Conservation (phyloP, 768 basidiomycete genomes). For the Tricholoma sp. region DNA sequence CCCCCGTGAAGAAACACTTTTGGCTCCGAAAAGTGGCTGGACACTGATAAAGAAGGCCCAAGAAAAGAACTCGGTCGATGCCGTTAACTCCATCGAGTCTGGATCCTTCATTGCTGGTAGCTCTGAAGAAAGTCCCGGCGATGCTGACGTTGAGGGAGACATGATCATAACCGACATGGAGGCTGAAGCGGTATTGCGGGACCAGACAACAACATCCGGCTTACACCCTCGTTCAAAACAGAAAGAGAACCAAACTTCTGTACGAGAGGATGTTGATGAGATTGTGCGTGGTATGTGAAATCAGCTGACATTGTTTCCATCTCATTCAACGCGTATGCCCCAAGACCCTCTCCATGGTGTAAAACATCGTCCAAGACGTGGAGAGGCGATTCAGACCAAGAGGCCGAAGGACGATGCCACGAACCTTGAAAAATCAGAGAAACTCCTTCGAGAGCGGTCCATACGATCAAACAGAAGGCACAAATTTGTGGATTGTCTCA, state of each 20-base stretch:
- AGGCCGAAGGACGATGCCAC: conserved; percentile 20
- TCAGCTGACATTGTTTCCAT: conserved; percentile 8
- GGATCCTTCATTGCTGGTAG: conserved; percentile 15
- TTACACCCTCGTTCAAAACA: conserved; percentile 30
- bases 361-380: conserved; percentile 36
- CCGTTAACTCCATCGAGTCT: conserved; percentile 8
- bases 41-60: conserved; percentile 57
- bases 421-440: conserved; percentile 46
- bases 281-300: conserved; percentile 64
- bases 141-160: conserved; percentile 69
- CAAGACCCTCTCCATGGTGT: conserved; percentile 59
- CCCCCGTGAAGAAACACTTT: conserved; percentile 41
- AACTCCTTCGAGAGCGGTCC: conserved; percentile 66
- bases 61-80: conserved; percentile 19
- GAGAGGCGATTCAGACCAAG: conserved; percentile 24
- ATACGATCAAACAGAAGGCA: conserved; percentile 72
- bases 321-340: conserved; percentile 23
- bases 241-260: conserved; percentile 39
- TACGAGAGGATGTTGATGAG: conserved; percentile 67
- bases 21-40: conserved; percentile 61
- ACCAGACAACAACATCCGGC: conserved; percentile 21
- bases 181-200: conserved; percentile 35
- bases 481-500: conserved; percentile 79
- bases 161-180: conserved; percentile 78
- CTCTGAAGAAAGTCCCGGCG: conserved; percentile 31